Conservation (phyloP, 2,329 filamentous ascomycete genomes). For the Cercospora berteroae region DNA sequence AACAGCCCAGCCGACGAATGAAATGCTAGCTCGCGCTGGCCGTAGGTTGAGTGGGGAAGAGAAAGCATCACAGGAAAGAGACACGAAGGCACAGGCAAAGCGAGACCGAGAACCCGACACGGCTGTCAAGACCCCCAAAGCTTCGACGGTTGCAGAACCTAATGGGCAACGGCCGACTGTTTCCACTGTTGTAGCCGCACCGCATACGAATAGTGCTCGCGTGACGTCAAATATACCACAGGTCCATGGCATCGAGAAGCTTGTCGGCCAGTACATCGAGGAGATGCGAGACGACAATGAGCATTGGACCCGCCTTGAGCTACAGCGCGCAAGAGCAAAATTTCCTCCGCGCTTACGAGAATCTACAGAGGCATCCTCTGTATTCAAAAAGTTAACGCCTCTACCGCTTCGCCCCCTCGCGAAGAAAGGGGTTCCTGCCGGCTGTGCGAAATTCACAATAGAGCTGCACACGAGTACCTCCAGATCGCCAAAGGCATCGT, state of each 20-base stretch:
- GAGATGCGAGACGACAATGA: conserved; percentile 33
- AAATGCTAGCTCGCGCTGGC: not conserved
- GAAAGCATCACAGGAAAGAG: not conserved
- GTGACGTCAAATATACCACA: not conserved
- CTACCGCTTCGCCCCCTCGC: not conserved
- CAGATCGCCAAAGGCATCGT: conserved; percentile 6
- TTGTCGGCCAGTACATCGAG: conserved; percentile 29
- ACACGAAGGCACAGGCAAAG: not conserved
- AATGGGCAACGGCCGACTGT: not conserved
- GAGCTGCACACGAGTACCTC: conserved; percentile 3
- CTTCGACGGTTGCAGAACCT: not conserved
- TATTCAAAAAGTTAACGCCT: not conserved
- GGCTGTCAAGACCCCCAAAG: not conserved
- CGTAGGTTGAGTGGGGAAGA: not conserved
- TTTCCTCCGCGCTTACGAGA: not conserved
- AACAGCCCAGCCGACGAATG: not conserved
- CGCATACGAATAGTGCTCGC: no score
- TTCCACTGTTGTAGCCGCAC: not conserved
- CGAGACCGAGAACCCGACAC: not conserved
- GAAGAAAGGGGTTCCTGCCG: not conserved
- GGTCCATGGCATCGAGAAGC: conserved; percentile 21
- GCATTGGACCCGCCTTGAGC: conserved; percentile 25
- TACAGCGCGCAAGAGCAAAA: conserved; percentile 26
- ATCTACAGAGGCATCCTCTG: not conserved
- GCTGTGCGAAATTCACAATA: conserved; percentile 5